A percentile compares a stretch with the other conserved stretches of the same genome.
Evolutionary conservation across 129 eudicot genomes (phyloP).

Genomic region (Kitagawia praeruptora): DNA sequence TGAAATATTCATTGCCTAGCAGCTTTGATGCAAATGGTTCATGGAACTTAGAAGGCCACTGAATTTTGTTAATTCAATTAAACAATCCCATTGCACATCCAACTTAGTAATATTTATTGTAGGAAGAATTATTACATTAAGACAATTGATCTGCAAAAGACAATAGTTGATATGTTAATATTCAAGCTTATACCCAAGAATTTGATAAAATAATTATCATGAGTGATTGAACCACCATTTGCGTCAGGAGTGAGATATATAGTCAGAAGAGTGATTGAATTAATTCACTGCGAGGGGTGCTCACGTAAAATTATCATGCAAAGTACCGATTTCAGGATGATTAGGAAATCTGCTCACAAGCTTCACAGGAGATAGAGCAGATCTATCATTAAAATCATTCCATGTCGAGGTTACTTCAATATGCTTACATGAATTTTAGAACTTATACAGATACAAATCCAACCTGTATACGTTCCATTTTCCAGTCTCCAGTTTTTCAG

Average conservation of each 20-base stretch:
- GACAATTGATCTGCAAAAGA: constrained; percentile 77
- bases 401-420: background rate
- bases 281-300: constrained; percentile 15
- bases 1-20: constrained; percentile 45
- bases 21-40: constrained; percentile 56
- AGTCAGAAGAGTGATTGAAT: background rate
- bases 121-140: constrained; percentile 67
- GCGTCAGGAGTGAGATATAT: background rate
- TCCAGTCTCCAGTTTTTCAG: constrained; percentile 23
- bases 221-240: too few species aligned
- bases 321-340: constrained; percentile 68
- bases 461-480: constrained; percentile 45
- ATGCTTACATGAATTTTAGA: background rate
- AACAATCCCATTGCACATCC: constrained; percentile 64
- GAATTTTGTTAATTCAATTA: constrained; percentile 43
- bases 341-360: constrained; percentile 57
- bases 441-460: background rate
- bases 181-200: background rate
- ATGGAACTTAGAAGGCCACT: constrained; percentile 28
- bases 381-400: constrained; percentile 41
- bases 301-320: constrained; percentile 89
- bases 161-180: background rate
- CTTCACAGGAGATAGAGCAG: constrained; percentile 60
- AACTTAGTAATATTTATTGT: constrained; percentile 69
- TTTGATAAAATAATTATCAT: too few species aligned